Conservation (phyloP, 495 filamentous ascomycete species). For the Rusavskia elegans region DNA sequence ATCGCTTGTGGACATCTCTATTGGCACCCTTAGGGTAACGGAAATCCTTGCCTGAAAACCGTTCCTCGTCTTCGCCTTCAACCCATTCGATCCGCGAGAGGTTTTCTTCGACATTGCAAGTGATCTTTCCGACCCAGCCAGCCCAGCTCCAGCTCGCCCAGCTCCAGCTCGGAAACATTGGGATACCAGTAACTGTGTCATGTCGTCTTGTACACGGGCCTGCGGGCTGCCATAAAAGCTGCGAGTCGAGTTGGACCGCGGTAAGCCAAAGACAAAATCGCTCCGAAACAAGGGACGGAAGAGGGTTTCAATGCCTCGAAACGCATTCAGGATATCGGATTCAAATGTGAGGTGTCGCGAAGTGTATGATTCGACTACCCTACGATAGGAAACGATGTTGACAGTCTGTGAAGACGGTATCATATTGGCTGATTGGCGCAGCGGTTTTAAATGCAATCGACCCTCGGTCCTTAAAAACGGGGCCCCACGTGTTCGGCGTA, state of each 20-base stretch:
- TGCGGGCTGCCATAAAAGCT: conserved; percentile 7
- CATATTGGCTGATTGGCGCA: too few relatives aligned
- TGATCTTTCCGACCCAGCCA: conserved; percentile 9
- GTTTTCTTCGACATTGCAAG: conserved; percentile 4
- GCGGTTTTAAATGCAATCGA: too few relatives aligned
- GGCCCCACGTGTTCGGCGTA: too few relatives aligned
- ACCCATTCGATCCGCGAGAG: conserved; percentile 9
- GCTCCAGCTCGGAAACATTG: conserved; percentile 9
- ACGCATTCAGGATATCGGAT: conserved; percentile 13
- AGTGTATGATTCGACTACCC: conserved; percentile 5
- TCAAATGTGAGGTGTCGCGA: conserved; percentile 4
- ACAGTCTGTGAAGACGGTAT: conserved; percentile 1
- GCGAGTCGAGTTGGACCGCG: conserved; percentile 7
- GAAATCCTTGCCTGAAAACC: conserved; percentile 3
- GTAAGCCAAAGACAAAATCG: conserved; percentile 9
- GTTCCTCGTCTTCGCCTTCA: neutral
- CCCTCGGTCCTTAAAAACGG: too few relatives aligned
- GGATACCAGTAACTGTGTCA: conserved; percentile 1
- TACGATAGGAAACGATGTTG: conserved; percentile 4
- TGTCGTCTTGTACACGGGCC: conserved; percentile 2
- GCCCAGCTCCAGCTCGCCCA: too few relatives aligned
- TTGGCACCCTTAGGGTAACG: conserved; percentile 4
- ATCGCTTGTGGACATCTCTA: neutral
- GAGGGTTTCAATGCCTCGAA: conserved; percentile 4
- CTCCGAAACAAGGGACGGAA: conserved; percentile 7